Evolutionary conservation across 1,139 yeast genomes (phyloP), one percentile per base, ranked within the genome.

Genomic region (Candida neerlandica): DNA sequence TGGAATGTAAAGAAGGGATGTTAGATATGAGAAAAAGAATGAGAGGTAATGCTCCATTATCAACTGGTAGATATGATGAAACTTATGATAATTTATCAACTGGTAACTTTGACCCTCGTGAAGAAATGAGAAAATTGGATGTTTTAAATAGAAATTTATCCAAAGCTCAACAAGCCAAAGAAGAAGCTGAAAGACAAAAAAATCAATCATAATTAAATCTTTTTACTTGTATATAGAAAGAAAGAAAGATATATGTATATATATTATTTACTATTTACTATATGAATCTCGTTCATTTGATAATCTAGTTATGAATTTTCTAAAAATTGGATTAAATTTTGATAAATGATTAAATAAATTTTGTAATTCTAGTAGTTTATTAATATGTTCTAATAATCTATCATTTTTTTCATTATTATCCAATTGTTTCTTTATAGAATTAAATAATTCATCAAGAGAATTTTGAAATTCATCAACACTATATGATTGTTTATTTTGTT

Each of bases 11-110:
- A 55, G 79, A 83, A 60, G 96, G 96, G 14, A 81, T 83, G 61
- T 85, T 89, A 51, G 97, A 91, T 62, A 90, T 90, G 96, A 72
- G 94, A 5, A 92, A 91, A 66, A 80, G 99, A 58, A 89, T 94
- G 74, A 79, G 89, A 63, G 99, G 99, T 7, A 94, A 94, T 62
- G 99, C 96, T 0, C 92, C 98, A 0, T 69, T 89, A 44, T 89
- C 97, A 9, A 89, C 96, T 1, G 99, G 99, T 0, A 87, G 85
- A 63, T 92, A 86, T 67, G 97, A 92, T 60, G 94, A 89, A 51
- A 89, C 89, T 47, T 87, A 86, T 57, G 89, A 85, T 38, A 86
- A 87, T 54, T 73, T 94, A 52, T 85, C 92, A 0, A 67, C 75
- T 3, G 99, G 98, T 0, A 78, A 91, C 51, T 91, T 88, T 62